Percentiles rank a stretch among this genome's conserved stretches.
phyloP scores from a whole-genome alignment of 805 yeast species.

The Wickerhamia fluorescens region DNA sequence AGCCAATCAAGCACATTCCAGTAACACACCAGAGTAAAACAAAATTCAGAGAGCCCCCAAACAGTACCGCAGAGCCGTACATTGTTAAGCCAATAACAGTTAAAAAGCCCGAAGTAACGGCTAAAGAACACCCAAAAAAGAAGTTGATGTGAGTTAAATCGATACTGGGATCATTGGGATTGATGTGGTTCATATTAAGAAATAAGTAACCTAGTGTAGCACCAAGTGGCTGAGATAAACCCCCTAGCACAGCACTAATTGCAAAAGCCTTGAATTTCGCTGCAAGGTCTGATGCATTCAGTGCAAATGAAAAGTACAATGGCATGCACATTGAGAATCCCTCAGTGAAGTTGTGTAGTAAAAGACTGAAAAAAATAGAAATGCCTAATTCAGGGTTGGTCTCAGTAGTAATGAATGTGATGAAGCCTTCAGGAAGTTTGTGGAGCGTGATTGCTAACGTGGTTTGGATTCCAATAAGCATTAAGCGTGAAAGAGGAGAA shows the following conservation, averaged over 20 bases:
- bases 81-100: slow-evolving; percentile 76
- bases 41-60: slow-evolving; percentile 62
- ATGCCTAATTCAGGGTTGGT: slow-evolving; percentile 58
- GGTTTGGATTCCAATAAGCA: slow-evolving; percentile 87
- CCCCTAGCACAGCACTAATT: slow-evolving; percentile 67
- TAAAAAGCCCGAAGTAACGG: slow-evolving; percentile 78
- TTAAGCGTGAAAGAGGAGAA: slow-evolving; percentile 68
- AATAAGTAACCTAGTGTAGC: slow-evolving; percentile 64
- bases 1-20: slow-evolving; percentile 54
- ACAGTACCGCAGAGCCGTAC: slow-evolving; percentile 76
- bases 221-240: slow-evolving; percentile 84
- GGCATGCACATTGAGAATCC: slow-evolving; percentile 95
- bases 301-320: slow-evolving; percentile 61
- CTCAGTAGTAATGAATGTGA: slow-evolving; percentile 75
- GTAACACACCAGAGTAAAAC: slow-evolving; percentile 54
- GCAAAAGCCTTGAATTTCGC: slow-evolving; percentile 51
- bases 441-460: slow-evolving; percentile 81
- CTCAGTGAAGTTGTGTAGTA: slow-evolving; percentile 87
- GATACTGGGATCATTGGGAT: slow-evolving; percentile 15
- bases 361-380: slow-evolving; percentile 74
- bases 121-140: slow-evolving; percentile 58
- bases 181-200: slow-evolving; percentile 26
- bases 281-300: slow-evolving; percentile 36
- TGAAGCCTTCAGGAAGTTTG: slow-evolving; percentile 92
- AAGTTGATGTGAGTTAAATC: slow-evolving; percentile 27